Percentiles rank a stretch among this genome's conserved stretches.
Conservation (phyloP, 129 eudicot genomes). For the Oenanthe sinensis region DNA sequence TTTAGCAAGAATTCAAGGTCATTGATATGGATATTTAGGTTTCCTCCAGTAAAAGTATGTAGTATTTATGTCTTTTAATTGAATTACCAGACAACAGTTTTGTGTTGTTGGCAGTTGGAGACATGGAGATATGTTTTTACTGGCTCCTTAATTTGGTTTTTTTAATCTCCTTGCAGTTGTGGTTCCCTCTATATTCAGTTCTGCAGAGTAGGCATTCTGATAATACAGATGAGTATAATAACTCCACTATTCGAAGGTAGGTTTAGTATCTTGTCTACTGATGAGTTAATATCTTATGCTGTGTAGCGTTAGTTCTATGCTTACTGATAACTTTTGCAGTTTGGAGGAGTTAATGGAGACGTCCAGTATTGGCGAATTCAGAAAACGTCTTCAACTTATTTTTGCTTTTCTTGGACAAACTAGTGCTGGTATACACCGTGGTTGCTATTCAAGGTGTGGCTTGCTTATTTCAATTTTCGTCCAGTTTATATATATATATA, state of each 20-base stretch:
- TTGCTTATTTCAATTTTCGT: background rate
- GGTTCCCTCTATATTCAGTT: constrained; percentile 85
- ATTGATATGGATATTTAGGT: background rate
- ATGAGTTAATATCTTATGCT: background rate
- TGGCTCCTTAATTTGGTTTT: background rate
- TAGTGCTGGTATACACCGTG: constrained; percentile 34
- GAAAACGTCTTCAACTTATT: constrained; percentile 72
- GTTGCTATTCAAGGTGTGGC: constrained; percentile 45
- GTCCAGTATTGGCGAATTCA: constrained; percentile 87
- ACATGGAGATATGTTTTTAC: background rate
- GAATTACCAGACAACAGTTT: background rate
- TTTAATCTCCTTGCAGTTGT: constrained; percentile 44
- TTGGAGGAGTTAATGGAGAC: constrained; percentile 72
- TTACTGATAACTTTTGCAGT: constrained; percentile 34
- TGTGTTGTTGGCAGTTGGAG: background rate
- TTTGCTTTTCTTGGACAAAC: constrained; percentile 79
- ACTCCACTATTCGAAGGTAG: constrained; percentile 60
- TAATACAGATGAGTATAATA: constrained; percentile 35
- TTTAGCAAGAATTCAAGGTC: background rate
- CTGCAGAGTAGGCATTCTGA: constrained; percentile 37
- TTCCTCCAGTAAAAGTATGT: background rate
- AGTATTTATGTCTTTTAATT: background rate
- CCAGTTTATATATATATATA: background rate
- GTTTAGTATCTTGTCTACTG: constrained; percentile 14
- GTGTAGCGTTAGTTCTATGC: background rate